phyloP scores from a whole-genome alignment of 2,329 filamentous ascomycete species.

The Fusarium sulawesiense region DNA sequence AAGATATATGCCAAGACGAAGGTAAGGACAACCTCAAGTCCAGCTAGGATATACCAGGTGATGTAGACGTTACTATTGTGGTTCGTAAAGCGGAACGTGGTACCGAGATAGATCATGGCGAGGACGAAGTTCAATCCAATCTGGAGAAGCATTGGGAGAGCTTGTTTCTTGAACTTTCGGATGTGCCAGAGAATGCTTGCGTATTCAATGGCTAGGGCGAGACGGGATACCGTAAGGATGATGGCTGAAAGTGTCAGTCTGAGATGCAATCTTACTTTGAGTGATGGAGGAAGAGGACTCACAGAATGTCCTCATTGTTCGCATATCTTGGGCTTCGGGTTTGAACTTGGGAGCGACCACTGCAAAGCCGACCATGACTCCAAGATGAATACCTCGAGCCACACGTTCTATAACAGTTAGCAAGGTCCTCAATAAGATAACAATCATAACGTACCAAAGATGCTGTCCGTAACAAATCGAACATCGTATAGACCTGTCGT shows the following conservation, averaged over 20 bases:
- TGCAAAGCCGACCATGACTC: constrained; percentile 73
- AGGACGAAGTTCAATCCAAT: constrained; percentile 51
- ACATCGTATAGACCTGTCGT: constrained; percentile 73
- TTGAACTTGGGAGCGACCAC: constrained; percentile 65
- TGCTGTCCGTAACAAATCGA: constrained; percentile 71
- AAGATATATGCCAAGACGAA: constrained; percentile 66
- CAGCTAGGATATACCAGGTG: constrained; percentile 65
- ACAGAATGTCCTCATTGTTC: constrained; percentile 57
- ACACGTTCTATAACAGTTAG: constrained; percentile 56
- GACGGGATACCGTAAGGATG: constrained; percentile 63
- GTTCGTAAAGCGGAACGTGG: constrained; percentile 54
- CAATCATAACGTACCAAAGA: constrained; percentile 59
- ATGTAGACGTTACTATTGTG: constrained; percentile 52
- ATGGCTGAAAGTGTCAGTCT: constrained; percentile 46
- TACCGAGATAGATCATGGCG: constrained; percentile 55
- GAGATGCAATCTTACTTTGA: not conserved
- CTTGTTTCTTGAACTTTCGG: constrained; percentile 54
- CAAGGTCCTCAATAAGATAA: too few species aligned
- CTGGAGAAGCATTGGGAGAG: constrained; percentile 51
- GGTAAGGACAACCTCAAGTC: constrained; percentile 63
- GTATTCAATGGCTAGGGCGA: constrained; percentile 67
- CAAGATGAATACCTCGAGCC: constrained; percentile 69
- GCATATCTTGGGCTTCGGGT: constrained; percentile 51
- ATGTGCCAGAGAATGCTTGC: constrained; percentile 58
- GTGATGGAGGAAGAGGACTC: constrained; percentile 8